Conservation (phyloP, 1,284 basidiomycete species). For the Stereum hirsutum region DNA sequence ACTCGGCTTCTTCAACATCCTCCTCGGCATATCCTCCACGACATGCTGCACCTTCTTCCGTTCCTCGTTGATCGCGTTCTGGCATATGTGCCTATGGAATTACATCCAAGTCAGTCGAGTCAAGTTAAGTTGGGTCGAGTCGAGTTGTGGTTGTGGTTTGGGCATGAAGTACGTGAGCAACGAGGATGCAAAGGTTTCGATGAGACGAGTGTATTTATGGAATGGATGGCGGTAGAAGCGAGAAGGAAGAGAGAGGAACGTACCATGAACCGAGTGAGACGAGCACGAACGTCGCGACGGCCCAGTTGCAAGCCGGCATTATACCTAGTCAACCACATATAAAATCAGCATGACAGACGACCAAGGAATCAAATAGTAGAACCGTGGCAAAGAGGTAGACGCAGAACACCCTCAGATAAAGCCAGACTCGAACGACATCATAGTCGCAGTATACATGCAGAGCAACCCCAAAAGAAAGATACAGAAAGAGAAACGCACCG, state of each 20-base stretch:
- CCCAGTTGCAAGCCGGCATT: slow-evolving; percentile 44
- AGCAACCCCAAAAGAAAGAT: not conserved
- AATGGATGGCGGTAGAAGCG: too few relatives aligned
- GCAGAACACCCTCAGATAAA: too few relatives aligned
- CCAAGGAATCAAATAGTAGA: too few relatives aligned
- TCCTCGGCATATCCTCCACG: slow-evolving; percentile 51
- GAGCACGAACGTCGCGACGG: slow-evolving; percentile 42
- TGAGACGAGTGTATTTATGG: too few relatives aligned
- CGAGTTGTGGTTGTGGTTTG: too few relatives aligned
- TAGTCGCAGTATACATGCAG: too few relatives aligned
- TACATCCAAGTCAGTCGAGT: not conserved
- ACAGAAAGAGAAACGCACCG: slow-evolving; percentile 26
- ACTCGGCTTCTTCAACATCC: slow-evolving; percentile 30
- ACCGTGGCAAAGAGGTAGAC: too few relatives aligned
- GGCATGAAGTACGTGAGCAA: too few relatives aligned
- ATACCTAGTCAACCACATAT: slow-evolving; percentile 20
- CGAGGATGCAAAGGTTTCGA: too few relatives aligned
- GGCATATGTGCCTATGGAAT: slow-evolving; percentile 49
- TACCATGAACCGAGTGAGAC: slow-evolving; percentile 45
- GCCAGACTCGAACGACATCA: too few relatives aligned
- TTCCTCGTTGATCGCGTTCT: slow-evolving; percentile 43
- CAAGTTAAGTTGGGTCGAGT: slow-evolving; percentile 2
- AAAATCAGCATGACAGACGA: not conserved
- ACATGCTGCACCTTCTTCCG: slow-evolving; percentile 44
- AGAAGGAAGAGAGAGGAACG: slow-evolving; percentile 11